phyloP scores from a whole-genome alignment of 371 early-diverging fungal genomes.

The Mortierella sp. region DNA sequence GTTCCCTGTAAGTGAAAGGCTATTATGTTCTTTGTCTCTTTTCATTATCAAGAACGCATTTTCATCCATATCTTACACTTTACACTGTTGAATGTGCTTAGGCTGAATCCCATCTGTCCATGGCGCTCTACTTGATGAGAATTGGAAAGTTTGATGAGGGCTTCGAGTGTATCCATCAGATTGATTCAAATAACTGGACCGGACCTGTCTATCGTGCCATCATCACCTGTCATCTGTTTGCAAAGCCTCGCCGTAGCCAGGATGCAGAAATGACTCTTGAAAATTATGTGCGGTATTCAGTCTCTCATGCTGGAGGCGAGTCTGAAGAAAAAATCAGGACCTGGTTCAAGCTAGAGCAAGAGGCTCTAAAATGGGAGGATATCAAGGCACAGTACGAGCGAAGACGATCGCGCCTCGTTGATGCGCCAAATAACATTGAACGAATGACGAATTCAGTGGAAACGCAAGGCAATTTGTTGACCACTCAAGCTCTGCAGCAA shows the following conservation, averaged over 20 bases:
- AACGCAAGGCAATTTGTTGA: slow-evolving; percentile 9
- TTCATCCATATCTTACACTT: not conserved
- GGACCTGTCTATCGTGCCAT: slow-evolving; percentile 26
- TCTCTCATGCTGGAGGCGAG: not conserved
- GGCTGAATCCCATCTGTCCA: slow-evolving; percentile 34
- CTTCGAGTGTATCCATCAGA: slow-evolving; percentile 29
- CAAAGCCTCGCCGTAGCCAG: slow-evolving; percentile 36
- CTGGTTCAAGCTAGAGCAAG: slow-evolving; percentile 41
- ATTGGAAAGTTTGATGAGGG: slow-evolving; percentile 36
- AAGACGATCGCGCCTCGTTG: slow-evolving; percentile 33
- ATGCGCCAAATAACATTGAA: slow-evolving; percentile 28
- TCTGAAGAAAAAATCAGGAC: slow-evolving; percentile 18
- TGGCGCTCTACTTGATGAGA: slow-evolving; percentile 31
- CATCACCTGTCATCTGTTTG: slow-evolving; percentile 29
- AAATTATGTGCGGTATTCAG: slow-evolving; percentile 22
- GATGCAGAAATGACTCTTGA: slow-evolving; percentile 34
- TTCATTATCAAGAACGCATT: not conserved
- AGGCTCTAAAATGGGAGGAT: slow-evolving; percentile 47
- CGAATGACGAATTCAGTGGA: slow-evolving; percentile 12
- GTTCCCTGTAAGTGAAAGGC: slow-evolving; percentile 19
- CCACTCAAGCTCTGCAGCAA: slow-evolving; percentile 30
- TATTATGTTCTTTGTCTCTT: not conserved
- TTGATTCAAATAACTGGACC: slow-evolving; percentile 20
- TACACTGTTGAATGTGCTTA: slow-evolving; percentile 9
- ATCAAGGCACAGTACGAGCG: slow-evolving; percentile 37